Evolutionary conservation across 805 yeast genomes (phyloP), one percentile per base, ranked within the genome.

Genomic region (Sugiyamaella lignohabitans): DNA sequence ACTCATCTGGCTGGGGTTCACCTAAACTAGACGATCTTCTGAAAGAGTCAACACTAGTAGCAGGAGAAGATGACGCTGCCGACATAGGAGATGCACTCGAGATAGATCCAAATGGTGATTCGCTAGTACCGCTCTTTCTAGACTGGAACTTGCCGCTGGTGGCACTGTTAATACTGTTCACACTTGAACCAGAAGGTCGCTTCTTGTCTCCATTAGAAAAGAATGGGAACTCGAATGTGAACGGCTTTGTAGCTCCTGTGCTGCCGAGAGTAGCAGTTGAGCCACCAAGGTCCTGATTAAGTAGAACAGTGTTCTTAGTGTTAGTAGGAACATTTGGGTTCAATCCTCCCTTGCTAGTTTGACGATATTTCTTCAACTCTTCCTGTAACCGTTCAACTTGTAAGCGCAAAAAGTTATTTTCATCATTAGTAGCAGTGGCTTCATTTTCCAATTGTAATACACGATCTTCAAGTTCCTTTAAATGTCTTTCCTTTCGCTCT

Each of bases 401-500:
- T 37, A 82, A 72, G 60, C 84, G 74, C 52, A 91, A 68, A 47
- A 85, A 76, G 56, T 83, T 84, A 36, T 82, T 73, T 61, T 89
- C 95, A 22, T 84, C 75, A 20, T 74, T 72, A 43, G 84, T 84
- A 53, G 79, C 78, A 47, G 79, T 67, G 49, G 82, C 82, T 54
- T 82, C 84, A 53, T 75, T 75, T 63, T 93, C 96, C 54, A 91
- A 73, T 54, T 69, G 64, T 43, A 73, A 66, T 11, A 91, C 95
- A 56, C 85, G 81, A 40, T 79, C 80, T 62, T 89, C 96, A 51
- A 91, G 72, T 53, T 87, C 95, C 60, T 79, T 78, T 80, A 93
- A 76, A 60, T 85, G 87, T 43, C 74, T 74, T 64, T 91, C 98
- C 64, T 91, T 91, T 51, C 98, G 78, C 66, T 93, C 98, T 48